Evolutionary conservation across 1,284 basidiomycete species (phyloP).

Genomic region (Trametes hirsuta): DNA sequence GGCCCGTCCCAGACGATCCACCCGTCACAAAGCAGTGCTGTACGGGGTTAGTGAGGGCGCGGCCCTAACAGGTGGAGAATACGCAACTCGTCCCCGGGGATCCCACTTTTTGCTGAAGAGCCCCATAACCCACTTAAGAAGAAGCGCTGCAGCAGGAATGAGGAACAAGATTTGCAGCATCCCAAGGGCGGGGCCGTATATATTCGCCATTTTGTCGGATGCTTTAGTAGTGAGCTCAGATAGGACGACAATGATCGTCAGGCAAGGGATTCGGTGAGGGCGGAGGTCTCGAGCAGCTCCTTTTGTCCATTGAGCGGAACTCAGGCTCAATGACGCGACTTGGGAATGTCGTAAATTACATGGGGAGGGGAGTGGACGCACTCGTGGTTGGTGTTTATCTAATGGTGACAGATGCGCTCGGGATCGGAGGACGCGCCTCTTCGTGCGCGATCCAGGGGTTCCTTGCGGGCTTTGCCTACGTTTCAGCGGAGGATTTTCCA

Average conservation of each 20-base stretch:
- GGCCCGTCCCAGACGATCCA: slow-evolving; percentile 80
- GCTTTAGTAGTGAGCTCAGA: background rate
- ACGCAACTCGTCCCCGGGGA: slow-evolving; percentile 33
- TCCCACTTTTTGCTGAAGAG: slow-evolving; percentile 31
- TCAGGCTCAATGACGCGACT: too few species aligned
- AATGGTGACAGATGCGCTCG: too few species aligned
- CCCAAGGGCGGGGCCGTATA: background rate
- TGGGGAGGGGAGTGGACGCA: too few species aligned
- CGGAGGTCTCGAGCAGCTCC: too few species aligned
- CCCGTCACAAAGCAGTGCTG: slow-evolving; percentile 83
- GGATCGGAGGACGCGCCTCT: too few species aligned
- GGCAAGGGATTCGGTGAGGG: too few species aligned
- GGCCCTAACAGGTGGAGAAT: background rate
- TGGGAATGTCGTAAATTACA: too few species aligned
- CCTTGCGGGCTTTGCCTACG: too few species aligned
- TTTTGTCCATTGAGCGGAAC: too few species aligned
- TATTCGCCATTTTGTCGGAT: background rate
- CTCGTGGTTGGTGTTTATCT: too few species aligned
- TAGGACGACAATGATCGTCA: background rate
- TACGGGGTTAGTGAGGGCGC: background rate
- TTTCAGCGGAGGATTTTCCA: too few species aligned
- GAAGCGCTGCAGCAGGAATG: background rate
- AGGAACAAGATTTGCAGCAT: background rate
- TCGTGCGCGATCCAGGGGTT: too few species aligned
- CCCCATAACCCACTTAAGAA: background rate